Base-by-base conservation (phyloP, 129 eudicot genomes). In the Ambrosia trifida region DNA sequence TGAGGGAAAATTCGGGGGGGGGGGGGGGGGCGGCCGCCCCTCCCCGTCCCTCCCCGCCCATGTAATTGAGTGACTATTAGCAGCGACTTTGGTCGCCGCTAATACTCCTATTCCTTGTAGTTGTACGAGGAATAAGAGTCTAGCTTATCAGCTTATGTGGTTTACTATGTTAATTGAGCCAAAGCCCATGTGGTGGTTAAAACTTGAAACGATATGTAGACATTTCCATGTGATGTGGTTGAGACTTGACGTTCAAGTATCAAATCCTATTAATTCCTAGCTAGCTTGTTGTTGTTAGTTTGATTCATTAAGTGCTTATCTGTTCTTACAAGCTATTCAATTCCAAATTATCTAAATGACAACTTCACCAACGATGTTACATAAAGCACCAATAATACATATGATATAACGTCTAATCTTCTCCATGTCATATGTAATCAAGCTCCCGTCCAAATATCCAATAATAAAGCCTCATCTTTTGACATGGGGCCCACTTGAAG, bases 321-420 rank as follows among this genome's bases (percentile, higher is more conserved):
- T n/a, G 61, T 61, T 38, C 54, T 61, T 69, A 24, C 81, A 77
- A 61, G 76, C 31, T 35, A 69, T 62, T 31, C 31, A 19, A 69
- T 62, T 31, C n/a, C 57, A 54, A 28, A 70, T n/a, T n/a, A n/a
- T 49, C 46, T 16, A 70, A 7, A 17, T 36, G 11, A 36, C 64
- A 36, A 69, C 60, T 18, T 30, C 35, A 69, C 11, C 33, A 53
- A 24, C 8, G 64, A 70, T 28, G 47, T 70, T 70, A 35, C 58
- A 52, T 75, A 66, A 52, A 44, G 36, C 38, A 72, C 49, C 20
- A 61, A 61, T 32, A 30, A 75, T 56, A 51, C 14, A 52, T 47
- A 51, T 47, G 12, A 76, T 69, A 24, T 36, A 60, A 50, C 47
- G 45, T 64, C 13, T 24, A 53, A 31, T 64, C 60, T 65, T 56